Evolutionary conservation across 2,329 filamentous ascomycete species (phyloP).

Genomic region (Clonostachys solani): DNA sequence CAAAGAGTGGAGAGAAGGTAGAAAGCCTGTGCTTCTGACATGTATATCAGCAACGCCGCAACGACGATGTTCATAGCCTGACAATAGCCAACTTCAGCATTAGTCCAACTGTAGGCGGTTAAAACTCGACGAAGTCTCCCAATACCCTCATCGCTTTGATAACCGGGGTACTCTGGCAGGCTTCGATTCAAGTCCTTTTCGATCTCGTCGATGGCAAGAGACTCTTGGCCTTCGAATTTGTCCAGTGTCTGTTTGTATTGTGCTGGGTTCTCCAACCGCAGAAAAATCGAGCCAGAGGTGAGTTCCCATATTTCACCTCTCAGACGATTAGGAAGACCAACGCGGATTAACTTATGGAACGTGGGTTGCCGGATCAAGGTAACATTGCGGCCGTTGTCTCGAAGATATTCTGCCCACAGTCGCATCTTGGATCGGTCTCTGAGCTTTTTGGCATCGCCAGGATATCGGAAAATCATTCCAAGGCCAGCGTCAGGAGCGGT

Average conservation of each 20-base stretch:
- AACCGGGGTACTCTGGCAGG: conserved; percentile 94
- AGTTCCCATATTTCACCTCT: conserved; percentile 96
- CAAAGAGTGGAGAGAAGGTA: conserved; percentile 89
- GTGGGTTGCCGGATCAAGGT: conserved; percentile 93
- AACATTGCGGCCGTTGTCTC: conserved; percentile 90
- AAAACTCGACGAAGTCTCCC: conserved; percentile 83
- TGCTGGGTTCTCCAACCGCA: conserved; percentile 80
- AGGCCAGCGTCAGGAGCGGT: conserved; percentile 79
- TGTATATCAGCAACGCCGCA: conserved; percentile 96
- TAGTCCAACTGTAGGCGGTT: conserved; percentile 96
- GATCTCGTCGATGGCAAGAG: conserved; percentile 96
- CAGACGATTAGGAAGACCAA: conserved; percentile 88
- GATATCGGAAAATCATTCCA: conserved; percentile 89
- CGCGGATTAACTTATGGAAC: conserved; percentile 94
- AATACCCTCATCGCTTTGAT: conserved; percentile 95
- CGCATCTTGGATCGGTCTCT: conserved; percentile 96
- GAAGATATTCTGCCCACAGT: conserved; percentile 92
- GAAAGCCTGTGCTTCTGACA: conserved; percentile 94
- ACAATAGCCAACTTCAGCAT: conserved; percentile 94
- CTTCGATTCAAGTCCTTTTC: conserved; percentile 97
- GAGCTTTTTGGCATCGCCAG: conserved; percentile 89
- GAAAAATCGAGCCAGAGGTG: conserved; percentile 84
- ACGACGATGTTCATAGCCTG: conserved; percentile 99
- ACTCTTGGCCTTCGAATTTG: conserved; percentile 81
- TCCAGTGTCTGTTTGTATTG: conserved; percentile 79